phyloP scores from a whole-genome alignment of 75 land plant genomes.

The Sequoia sempervirens region DNA sequence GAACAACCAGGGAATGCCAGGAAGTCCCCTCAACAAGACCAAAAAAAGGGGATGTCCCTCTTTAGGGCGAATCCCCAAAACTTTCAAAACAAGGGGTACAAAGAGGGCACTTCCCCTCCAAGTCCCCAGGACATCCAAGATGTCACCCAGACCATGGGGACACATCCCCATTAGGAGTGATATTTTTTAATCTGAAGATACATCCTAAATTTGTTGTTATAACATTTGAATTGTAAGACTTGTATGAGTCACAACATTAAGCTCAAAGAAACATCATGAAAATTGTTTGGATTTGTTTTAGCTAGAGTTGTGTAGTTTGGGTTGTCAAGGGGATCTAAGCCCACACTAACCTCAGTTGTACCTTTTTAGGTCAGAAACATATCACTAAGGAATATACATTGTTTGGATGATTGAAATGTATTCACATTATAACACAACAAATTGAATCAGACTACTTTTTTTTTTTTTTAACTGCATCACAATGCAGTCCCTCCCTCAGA shows the following conservation, averaged over 20 bases:
- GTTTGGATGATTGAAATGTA: constrained; percentile 1
- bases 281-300: constrained; percentile 1
- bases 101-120: too few relatives aligned
- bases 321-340: background rate
- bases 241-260: background rate
- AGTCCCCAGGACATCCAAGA: too few relatives aligned
- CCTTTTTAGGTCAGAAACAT: background rate
- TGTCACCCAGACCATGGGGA: too few relatives aligned
- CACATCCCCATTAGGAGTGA: too few relatives aligned
- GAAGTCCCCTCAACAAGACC: too few relatives aligned
- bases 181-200: background rate
- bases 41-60: too few relatives aligned
- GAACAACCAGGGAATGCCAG: too few relatives aligned
- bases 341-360: background rate
- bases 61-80: too few relatives aligned
- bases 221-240: constrained; percentile 3
- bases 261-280: background rate
- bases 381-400: background rate
- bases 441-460: background rate
- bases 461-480: background rate
- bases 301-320: background rate
- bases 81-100: too few relatives aligned
- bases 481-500: background rate
- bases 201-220: background rate
- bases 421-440: background rate